These are phyloP conservation scores for Neurospora discreta DNA, from an alignment of 495 filamentous ascomycete genomes.

Conservation along the genomic window DNA sequence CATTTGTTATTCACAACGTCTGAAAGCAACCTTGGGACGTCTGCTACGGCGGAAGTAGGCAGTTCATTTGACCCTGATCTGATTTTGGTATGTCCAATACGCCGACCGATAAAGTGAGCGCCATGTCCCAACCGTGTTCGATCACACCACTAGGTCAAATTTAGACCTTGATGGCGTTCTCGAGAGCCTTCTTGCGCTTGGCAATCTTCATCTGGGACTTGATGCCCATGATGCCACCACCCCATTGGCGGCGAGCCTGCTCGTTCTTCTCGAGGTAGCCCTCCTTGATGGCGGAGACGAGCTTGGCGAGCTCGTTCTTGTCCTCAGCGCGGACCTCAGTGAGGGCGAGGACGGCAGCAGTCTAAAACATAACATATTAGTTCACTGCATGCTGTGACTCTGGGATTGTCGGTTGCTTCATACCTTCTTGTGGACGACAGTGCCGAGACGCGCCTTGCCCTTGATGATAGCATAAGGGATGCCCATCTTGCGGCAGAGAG, in stretches of 20 bases:
- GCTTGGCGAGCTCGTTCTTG: constrained; percentile 94
- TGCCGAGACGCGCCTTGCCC: constrained; percentile 98
- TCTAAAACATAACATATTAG: constrained; percentile 42
- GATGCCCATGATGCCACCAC: constrained; percentile 98
- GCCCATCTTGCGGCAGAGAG: constrained; percentile 99
- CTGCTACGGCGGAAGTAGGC: constrained; percentile 19
- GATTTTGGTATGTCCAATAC: constrained; percentile 30
- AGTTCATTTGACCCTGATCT: constrained; percentile 25
- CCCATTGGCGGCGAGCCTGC: constrained; percentile 88
- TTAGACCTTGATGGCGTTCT: constrained; percentile 93
- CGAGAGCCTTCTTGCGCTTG: constrained; percentile 94
- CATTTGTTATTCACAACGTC: background rate
- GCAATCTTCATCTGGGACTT: constrained; percentile 88
- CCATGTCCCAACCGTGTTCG: constrained; percentile 9
- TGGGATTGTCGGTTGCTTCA: background rate
- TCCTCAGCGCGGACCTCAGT: constrained; percentile 96
- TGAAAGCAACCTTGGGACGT: background rate
- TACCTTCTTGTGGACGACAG: constrained; percentile 99
- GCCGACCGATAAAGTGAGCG: constrained; percentile 24
- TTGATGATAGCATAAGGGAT: constrained; percentile 98
- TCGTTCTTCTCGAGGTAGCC: constrained; percentile 95
- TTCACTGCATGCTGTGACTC: background rate
- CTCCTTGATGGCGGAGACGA: constrained; percentile 93
- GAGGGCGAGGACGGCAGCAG: constrained; percentile 87
- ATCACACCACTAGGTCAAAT: constrained; percentile 11